Evolutionary conservation across 2,329 filamentous ascomycete species (phyloP), one percentile per base, ranked within the genome.

Genomic region (Fusarium pseudoanthophilum): DNA sequence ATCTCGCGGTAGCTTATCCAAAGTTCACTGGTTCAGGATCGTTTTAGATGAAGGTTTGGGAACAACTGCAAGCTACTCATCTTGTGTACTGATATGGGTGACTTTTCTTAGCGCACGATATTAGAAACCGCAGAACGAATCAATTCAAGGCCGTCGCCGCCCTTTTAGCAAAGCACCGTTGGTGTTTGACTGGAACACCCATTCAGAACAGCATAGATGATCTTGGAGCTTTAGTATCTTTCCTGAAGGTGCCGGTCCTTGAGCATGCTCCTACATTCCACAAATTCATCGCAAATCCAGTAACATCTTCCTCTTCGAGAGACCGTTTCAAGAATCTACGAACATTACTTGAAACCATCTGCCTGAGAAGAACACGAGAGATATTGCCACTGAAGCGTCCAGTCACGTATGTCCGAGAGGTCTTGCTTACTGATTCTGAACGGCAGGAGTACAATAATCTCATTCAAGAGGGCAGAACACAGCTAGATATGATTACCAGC

Each of bases 351-450:
- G n/a, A 53, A 4, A 39, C 32, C 3, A 28, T 53, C 0, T 53
- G 51, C 9, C 7, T 53, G 0, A 36, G 49, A 15, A 37, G 51
- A 2, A 53, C 51, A 8, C 11, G 24, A 2, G 32, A 53, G 0
- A 34, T 28, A 14, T 21, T 53, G 5, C n/a, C n/a, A 0, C 1
- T 39, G 4, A 6, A 10, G 2, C 21, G 0, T 5, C 46, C 46
- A 0, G 28, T 18, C 11, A n/a, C 15, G 4, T 0, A 11, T n/a
- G 11, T 49, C 0, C 28, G 21, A 16, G 21, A 49, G 51, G 24
- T 37, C 4, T 11, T 0, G 7, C 24, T 53, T 5, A 28, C 51
- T 21, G 0, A 20, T 11, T 53, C n/a, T 1, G 51, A 53, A 5
- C 16, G 51, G 2, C 32, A 11, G 18, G 51, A n/a, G 13, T 53